Percentiles rank a stretch among this genome's conserved stretches.
Conservation (phyloP, 768 basidiomycete genomes). For the Lepiota brunneoincarnata region DNA sequence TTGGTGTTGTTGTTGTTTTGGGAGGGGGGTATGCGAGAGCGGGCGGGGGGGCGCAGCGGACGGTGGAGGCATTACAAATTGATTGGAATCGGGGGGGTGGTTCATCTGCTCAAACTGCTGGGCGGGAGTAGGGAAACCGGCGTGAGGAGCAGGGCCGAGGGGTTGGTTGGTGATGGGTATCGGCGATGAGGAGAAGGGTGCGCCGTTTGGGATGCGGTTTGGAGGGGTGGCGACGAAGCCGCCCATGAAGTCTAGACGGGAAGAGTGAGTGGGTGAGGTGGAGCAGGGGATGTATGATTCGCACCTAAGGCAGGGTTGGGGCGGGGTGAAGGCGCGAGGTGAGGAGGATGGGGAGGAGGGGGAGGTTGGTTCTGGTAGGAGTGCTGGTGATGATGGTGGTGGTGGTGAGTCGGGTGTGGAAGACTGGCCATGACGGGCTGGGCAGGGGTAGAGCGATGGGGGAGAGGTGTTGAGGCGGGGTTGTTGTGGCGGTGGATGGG, state of each 20-base stretch:
- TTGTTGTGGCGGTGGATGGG: constrained; percentile 39
- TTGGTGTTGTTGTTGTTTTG: constrained; percentile 26
- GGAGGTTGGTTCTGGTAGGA: constrained; percentile 11
- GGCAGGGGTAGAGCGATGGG: constrained; percentile 29
- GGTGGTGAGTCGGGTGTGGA: constrained; percentile 35
- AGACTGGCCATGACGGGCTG: constrained; percentile 47
- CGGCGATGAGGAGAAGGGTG: no score
- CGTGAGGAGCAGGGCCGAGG: constrained; percentile 33
- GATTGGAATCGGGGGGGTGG: constrained; percentile 16
- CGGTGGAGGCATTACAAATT: constrained; percentile 36
- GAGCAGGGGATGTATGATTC: constrained; percentile 38
- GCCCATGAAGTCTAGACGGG: no score
- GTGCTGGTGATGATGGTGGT: constrained; percentile 40
- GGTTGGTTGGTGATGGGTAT: background rate
- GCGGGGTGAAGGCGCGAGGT: no score
- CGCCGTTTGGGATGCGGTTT: no score
- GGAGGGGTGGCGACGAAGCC: no score
- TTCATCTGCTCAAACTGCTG: constrained; percentile 63
- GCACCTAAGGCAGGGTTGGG: no score
- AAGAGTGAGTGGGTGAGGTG: constrained; percentile 44
- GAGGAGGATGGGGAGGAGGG: no score
- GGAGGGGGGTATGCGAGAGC: constrained; percentile 37
- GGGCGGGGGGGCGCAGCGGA: constrained; percentile 35
- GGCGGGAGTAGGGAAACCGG: constrained; percentile 50
- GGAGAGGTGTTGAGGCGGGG: constrained; percentile 21